Evolutionary conservation across 768 basidiomycete species (phyloP).

Genomic region (Coprinopsis cinerea): DNA sequence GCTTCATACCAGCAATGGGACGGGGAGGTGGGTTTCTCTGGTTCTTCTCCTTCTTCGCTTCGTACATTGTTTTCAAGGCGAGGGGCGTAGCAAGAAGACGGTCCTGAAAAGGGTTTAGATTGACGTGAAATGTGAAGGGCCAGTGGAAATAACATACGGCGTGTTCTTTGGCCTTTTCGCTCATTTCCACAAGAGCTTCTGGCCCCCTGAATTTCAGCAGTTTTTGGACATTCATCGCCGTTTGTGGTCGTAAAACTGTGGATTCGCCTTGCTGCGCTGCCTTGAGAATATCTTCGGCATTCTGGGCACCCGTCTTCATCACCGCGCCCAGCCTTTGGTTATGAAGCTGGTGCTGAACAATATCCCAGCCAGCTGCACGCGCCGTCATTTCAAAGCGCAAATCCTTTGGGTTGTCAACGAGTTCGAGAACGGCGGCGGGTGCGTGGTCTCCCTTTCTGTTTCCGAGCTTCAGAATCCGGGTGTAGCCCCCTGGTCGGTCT

Average conservation of each 20-base stretch:
- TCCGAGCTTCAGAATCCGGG: slow-evolving; percentile 89
- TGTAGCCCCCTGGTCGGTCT: slow-evolving; percentile 86
- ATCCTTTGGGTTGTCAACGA: slow-evolving; percentile 94
- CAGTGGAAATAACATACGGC: slow-evolving; percentile 42
- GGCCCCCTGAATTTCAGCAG: slow-evolving; percentile 53
- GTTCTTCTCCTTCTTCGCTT: slow-evolving; percentile 35
- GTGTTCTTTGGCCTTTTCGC: slow-evolving; percentile 54
- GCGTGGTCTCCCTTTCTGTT: slow-evolving; percentile 89
- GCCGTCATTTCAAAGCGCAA: slow-evolving; percentile 86
- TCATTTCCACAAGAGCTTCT: slow-evolving; percentile 42
- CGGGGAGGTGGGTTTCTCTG: slow-evolving; percentile 24
- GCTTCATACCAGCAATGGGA: slow-evolving; percentile 47
- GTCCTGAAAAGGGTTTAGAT: slow-evolving; percentile 39
- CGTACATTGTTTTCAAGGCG: slow-evolving; percentile 39
- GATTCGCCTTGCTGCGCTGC: slow-evolving; percentile 39
- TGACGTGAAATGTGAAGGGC: slow-evolving; percentile 1
- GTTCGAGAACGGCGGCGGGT: slow-evolving; percentile 82
- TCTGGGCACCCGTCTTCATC: slow-evolving; percentile 45
- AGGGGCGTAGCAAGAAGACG: slow-evolving; percentile 62
- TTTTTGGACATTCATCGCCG: slow-evolving; percentile 74
- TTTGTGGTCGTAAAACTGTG: slow-evolving; percentile 52
- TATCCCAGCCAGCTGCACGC: slow-evolving; percentile 80
- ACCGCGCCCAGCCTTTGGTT: slow-evolving; percentile 37
- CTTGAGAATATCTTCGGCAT: slow-evolving; percentile 41
- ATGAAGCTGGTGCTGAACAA: slow-evolving; percentile 52